Percentiles rank a stretch among this genome's conserved stretches.
Conservation (phyloP, 2,329 filamentous ascomycete genomes). For the Colletotrichum gigasporum region DNA sequence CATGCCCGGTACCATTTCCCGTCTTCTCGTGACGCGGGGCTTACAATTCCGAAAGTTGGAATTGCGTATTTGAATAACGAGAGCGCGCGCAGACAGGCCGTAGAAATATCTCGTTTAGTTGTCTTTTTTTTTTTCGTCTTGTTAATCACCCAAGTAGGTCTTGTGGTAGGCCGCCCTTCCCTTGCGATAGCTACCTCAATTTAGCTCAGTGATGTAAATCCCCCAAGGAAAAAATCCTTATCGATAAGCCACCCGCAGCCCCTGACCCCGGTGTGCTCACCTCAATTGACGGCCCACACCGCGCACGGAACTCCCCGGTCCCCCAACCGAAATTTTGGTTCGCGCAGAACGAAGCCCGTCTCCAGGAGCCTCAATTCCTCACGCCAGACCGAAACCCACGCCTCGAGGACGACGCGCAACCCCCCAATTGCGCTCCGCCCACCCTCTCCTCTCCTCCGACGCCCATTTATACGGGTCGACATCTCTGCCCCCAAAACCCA, state of each 20-base stretch:
- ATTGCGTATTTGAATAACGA: neutral
- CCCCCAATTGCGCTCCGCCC: neutral
- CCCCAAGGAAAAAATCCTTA: conserved; percentile 8
- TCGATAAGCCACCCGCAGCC: conserved; percentile 25
- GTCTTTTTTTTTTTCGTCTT: neutral
- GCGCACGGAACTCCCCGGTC: conserved; percentile 26
- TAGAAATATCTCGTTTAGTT: too few species aligned
- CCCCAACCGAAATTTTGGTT: conserved; percentile 29
- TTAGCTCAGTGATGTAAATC: conserved; percentile 27
- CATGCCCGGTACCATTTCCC: conserved; percentile 30
- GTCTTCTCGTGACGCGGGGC: neutral
- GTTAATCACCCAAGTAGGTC: neutral
- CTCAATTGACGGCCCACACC: neutral
- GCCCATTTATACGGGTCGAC: conserved; percentile 2
- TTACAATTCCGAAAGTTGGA: neutral
- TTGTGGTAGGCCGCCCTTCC: neutral
- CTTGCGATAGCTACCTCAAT: neutral
- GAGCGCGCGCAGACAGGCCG: neutral
- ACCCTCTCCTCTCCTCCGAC: neutral
- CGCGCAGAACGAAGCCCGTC: neutral
- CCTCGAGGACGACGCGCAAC: conserved; percentile 15
- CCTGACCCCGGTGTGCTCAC: neutral
- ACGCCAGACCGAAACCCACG: conserved; percentile 13
- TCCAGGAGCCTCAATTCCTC: neutral
- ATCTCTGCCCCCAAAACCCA: too few species aligned